Conservation (phyloP, 2,329 filamentous ascomycete genomes). For the Magnaporthiopsis poae region DNA sequence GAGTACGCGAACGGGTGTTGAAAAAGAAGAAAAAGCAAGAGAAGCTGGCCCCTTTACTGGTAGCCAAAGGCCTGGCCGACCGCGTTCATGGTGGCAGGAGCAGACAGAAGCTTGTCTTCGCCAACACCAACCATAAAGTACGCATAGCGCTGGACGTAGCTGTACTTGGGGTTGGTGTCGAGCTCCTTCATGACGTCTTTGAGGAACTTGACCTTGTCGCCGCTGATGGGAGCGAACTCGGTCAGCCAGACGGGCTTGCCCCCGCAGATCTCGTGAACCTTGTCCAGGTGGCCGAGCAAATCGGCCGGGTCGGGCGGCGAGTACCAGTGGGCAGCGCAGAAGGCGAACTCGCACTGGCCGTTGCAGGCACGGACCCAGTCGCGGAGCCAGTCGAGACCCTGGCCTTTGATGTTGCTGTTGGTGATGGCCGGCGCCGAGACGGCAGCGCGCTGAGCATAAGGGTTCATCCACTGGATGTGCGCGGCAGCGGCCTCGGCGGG, state of each 20-base stretch:
- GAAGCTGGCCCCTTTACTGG: not conserved
- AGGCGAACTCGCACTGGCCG: constrained; percentile 44
- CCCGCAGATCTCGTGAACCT: constrained; percentile 35
- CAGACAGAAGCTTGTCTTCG: not conserved
- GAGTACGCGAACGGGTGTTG: not conserved
- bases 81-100: not conserved
- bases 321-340: constrained; percentile 58
- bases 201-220: constrained; percentile 38
- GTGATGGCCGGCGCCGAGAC: constrained; percentile 51
- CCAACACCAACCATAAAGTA: constrained; percentile 44
- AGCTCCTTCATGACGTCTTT: constrained; percentile 36
- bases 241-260: constrained; percentile 51
- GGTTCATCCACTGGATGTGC: constrained; percentile 47
- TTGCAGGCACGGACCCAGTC: constrained; percentile 43
- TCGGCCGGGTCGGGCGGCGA: constrained; percentile 34
- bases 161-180: constrained; percentile 31
- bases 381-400: constrained; percentile 48
- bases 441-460: constrained; percentile 40
- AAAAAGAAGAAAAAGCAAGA: not conserved
- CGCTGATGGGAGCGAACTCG: constrained; percentile 49
- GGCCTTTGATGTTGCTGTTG: constrained; percentile 40
- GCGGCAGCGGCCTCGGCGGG: constrained; percentile 40
- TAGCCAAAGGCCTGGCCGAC: constrained; percentile 5
- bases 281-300: constrained; percentile 45
- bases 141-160: constrained; percentile 45